These are phyloP conservation scores for Ilex aquifolium DNA, from an alignment of 257 asterid genomes.

Conservation along the genomic window DNA sequence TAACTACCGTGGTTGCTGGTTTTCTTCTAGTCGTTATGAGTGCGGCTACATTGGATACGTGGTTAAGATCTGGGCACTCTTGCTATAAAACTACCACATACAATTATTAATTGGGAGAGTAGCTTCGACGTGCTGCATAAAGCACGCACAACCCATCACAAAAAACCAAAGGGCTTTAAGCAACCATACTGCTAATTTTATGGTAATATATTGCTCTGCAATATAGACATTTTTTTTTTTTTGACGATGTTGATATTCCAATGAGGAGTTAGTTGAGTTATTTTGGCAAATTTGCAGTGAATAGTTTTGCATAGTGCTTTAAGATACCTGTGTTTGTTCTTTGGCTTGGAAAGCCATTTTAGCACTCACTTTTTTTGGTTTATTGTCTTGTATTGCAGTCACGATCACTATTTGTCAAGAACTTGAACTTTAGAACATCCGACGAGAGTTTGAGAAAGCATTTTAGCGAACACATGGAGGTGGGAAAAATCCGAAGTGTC, in stretches of 20 bases:
- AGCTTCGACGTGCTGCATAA: too few relatives aligned
- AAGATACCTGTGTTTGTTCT: constrained; percentile 6
- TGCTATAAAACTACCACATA: too few relatives aligned
- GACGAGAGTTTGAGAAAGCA: constrained; percentile 72
- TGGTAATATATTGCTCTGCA: too few relatives aligned
- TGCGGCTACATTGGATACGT: background rate
- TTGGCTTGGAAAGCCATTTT: background rate
- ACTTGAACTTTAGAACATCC: constrained; percentile 79
- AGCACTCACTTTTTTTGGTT: background rate
- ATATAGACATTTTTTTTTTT: too few relatives aligned
- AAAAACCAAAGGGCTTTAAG: too few relatives aligned
- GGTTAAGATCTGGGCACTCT: too few relatives aligned
- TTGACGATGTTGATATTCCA: background rate
- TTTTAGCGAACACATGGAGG: constrained; percentile 61
- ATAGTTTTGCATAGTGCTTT: constrained; percentile 5
- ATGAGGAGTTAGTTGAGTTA: background rate
- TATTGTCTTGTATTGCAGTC: constrained; percentile 46
- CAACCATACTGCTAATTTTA: too few relatives aligned
- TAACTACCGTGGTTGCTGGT: background rate
- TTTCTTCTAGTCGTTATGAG: background rate
- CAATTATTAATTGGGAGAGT: too few relatives aligned
- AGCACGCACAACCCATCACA: too few relatives aligned
- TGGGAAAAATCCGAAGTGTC: constrained; percentile 72
- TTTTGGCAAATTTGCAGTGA: background rate
- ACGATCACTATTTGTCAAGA: constrained; percentile 83